Evolutionary conservation across 208 protist genomes (phyloP).

Genomic region (Crithidia mellificae): DNA sequence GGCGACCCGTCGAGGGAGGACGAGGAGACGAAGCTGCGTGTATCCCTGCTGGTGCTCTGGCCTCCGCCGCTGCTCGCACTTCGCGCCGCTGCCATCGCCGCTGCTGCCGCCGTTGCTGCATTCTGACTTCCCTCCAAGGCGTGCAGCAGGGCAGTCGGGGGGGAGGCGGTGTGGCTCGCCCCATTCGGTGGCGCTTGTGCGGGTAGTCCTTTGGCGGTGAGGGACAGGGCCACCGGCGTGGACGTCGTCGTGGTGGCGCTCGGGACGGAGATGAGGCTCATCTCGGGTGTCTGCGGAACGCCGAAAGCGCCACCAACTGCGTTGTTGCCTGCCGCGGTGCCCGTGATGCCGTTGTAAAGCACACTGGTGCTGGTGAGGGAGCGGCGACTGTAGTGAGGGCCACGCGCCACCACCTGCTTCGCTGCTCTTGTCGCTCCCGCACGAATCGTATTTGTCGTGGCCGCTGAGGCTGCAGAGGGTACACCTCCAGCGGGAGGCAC

Average conservation of each 20-base stretch:
- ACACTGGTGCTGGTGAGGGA: background rate
- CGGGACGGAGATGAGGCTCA: background rate
- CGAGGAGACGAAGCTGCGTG: background rate
- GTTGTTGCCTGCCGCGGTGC: background rate
- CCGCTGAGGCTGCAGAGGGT: background rate
- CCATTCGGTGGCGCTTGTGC: background rate
- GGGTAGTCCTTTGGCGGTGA: conserved; percentile 6
- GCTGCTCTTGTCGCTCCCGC: no score
- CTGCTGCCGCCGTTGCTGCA: no score
- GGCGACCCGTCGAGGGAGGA: background rate
- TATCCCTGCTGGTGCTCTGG: background rate
- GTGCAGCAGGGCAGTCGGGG: background rate
- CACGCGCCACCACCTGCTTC: no score
- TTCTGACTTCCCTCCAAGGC: no score
- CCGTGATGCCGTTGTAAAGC: background rate
- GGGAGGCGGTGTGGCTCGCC: background rate
- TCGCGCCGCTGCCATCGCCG: no score
- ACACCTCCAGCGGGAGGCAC: background rate
- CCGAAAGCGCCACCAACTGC: no score
- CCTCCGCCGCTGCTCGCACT: background rate
- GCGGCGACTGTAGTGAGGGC: background rate
- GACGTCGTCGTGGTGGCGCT: conserved; percentile 2
- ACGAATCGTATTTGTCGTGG: background rate
- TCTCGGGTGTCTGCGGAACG: background rate
- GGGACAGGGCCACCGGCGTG: conserved; percentile 10